phyloP scores from a whole-genome alignment of 2,329 filamentous ascomycete species.

The Colletotrichum sp. region DNA sequence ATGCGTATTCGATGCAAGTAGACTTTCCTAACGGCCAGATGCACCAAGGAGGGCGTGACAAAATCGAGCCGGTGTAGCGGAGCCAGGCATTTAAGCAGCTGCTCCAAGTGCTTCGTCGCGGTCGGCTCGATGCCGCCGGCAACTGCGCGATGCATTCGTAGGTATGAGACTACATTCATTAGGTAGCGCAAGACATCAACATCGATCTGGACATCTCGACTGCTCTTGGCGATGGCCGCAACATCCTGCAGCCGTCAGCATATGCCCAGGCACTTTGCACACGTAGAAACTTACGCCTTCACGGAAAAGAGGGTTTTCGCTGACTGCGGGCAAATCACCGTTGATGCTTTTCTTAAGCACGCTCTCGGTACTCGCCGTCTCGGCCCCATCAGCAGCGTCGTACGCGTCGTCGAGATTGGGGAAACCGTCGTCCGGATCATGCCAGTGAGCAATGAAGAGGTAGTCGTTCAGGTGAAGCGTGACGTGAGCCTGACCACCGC shows the following conservation, averaged over 20 bases:
- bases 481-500: constrained; percentile 53
- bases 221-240: constrained; percentile 62
- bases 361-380: constrained; percentile 44
- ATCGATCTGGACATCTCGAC: constrained; percentile 65
- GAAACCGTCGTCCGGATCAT: constrained; percentile 75
- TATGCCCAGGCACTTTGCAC: background rate
- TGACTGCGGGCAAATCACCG: background rate
- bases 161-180: constrained; percentile 85
- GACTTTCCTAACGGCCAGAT: constrained; percentile 82
- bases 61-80: constrained; percentile 82
- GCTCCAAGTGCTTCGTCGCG: constrained; percentile 79
- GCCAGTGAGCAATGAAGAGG: constrained; percentile 88
- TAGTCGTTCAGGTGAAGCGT: constrained; percentile 75
- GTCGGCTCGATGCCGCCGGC: constrained; percentile 76
- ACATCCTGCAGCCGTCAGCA: constrained; percentile 52
- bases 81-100: constrained; percentile 75
- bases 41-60: constrained; percentile 83
- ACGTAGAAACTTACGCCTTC: constrained; percentile 41
- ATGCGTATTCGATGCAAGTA: constrained; percentile 85
- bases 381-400: constrained; percentile 33
- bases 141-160: constrained; percentile 87
- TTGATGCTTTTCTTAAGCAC: constrained; percentile 45
- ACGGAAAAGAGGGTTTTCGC: constrained; percentile 40
- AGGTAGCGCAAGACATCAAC: constrained; percentile 84
- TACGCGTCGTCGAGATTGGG: constrained; percentile 73